phyloP scores from a whole-genome alignment of 2,329 filamentous ascomycete genomes.

The Aspergillus pseudonomiae region DNA sequence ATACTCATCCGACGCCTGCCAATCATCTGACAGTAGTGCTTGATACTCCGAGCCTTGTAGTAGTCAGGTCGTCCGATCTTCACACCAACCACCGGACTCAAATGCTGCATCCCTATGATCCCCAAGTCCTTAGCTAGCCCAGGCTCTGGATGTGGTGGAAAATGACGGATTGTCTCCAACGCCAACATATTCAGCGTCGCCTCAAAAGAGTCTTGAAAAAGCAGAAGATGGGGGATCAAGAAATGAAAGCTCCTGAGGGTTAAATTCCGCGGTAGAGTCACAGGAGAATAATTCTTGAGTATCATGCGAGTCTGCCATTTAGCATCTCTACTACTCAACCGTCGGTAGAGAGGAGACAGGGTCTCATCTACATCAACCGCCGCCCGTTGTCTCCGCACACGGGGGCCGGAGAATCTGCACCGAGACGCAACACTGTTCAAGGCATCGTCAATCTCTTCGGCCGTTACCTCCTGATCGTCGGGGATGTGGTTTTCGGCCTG shows the following conservation, averaged over 20 bases:
- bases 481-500: constrained; percentile 55
- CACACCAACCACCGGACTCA: constrained; percentile 61
- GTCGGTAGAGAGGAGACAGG: constrained; percentile 61
- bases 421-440: constrained; percentile 69
- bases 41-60: constrained; percentile 70
- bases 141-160: constrained; percentile 41
- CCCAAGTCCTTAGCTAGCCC: constrained; percentile 33
- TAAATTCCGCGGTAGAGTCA: constrained; percentile 61
- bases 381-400: constrained; percentile 51
- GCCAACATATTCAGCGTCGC: constrained; percentile 61
- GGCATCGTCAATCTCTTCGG: constrained; percentile 72
- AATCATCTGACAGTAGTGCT: constrained; percentile 71
- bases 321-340: constrained; percentile 67
- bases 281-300: constrained; percentile 73
- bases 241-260: constrained; percentile 68
- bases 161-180: constrained; percentile 36
- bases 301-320: constrained; percentile 88
- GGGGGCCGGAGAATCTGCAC: constrained; percentile 70
- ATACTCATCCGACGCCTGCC: constrained; percentile 66
- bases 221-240: constrained; percentile 69
- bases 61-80: constrained; percentile 68
- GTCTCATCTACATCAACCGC: constrained; percentile 48
- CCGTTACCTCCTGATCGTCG: constrained; percentile 54
- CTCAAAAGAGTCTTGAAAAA: constrained; percentile 69
- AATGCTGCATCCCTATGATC: constrained; percentile 41